Conservation (phyloP, 2,329 filamentous ascomycete genomes). For the Cryphonectria parasitica region DNA sequence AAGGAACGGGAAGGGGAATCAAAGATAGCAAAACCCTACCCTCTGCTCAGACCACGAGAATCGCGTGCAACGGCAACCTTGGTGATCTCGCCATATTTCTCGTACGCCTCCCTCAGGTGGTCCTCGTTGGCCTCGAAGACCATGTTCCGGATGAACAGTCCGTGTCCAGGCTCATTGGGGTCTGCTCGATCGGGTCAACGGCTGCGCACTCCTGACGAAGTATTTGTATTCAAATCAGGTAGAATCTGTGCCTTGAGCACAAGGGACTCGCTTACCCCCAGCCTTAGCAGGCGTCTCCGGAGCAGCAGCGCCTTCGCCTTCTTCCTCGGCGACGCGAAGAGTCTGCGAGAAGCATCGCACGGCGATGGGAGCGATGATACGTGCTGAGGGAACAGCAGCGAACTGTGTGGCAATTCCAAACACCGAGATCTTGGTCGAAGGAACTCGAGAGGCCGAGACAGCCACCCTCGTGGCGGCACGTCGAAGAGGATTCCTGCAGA, state of each 20-base stretch:
- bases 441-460: conserved; percentile 37
- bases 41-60: conserved; percentile 41
- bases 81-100: conserved; percentile 38
- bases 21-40: conserved; percentile 34
- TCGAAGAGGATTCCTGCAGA: conserved; percentile 40
- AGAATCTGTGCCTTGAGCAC: neutral
- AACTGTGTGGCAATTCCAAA: conserved; percentile 34
- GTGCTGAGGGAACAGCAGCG: conserved; percentile 25
- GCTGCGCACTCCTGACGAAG: neutral
- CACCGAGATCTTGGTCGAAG: conserved; percentile 32
- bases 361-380: conserved; percentile 25
- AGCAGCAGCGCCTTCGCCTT: conserved; percentile 22
- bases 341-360: conserved; percentile 41
- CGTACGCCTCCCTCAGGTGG: conserved; percentile 40
- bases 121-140: conserved; percentile 42
- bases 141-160: conserved; percentile 41
- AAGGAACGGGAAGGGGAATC: no score
- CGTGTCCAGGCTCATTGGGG: conserved; percentile 30
- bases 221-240: neutral
- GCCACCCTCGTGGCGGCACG: conserved; percentile 40
- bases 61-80: conserved; percentile 38
- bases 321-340: conserved; percentile 29
- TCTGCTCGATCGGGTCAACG: neutral
- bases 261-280: conserved; percentile 19
- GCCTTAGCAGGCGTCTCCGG: conserved; percentile 15